Evolutionary conservation across 164 flowering plant genomes (phyloP).

Genomic region (Akebia trifoliata): DNA sequence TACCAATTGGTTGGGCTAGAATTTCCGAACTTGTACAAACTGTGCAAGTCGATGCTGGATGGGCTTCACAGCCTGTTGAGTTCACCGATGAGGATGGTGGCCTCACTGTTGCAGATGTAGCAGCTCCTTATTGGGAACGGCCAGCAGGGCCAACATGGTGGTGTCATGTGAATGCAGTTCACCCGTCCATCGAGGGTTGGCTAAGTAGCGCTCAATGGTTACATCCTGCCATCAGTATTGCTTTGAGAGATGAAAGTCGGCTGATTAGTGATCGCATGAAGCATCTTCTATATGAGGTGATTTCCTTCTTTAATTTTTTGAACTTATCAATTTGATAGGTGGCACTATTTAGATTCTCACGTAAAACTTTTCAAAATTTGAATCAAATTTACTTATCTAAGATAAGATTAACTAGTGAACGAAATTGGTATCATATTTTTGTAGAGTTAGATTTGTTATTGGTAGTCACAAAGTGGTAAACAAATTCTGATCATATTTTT

Average conservation of each 20-base stretch:
- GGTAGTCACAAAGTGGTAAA: no score
- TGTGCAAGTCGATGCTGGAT: constrained; percentile 55
- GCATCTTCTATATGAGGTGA: constrained; percentile 84
- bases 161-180: constrained; percentile 83
- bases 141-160: constrained; percentile 95
- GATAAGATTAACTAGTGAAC: no score
- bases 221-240: constrained; percentile 88
- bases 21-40: constrained; percentile 67
- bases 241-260: constrained; percentile 83
- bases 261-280: constrained; percentile 93
- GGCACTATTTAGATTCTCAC: background rate
- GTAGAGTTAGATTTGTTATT: no score
- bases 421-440: no score
- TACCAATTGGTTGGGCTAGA: constrained; percentile 94
- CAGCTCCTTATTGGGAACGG: constrained; percentile 87
- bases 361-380: no score
- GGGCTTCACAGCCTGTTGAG: constrained; percentile 48
- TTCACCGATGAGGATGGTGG: constrained; percentile 52
- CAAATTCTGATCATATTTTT: background rate
- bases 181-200: constrained; percentile 58
- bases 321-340: background rate
- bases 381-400: no score
- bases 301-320: constrained; percentile 12
- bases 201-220: constrained; percentile 78
- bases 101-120: constrained; percentile 79